These are phyloP conservation scores for Cutaneotrichosporon curvatum DNA, from an alignment of 1,284 basidiomycete species.

Conservation along the genomic window DNA sequence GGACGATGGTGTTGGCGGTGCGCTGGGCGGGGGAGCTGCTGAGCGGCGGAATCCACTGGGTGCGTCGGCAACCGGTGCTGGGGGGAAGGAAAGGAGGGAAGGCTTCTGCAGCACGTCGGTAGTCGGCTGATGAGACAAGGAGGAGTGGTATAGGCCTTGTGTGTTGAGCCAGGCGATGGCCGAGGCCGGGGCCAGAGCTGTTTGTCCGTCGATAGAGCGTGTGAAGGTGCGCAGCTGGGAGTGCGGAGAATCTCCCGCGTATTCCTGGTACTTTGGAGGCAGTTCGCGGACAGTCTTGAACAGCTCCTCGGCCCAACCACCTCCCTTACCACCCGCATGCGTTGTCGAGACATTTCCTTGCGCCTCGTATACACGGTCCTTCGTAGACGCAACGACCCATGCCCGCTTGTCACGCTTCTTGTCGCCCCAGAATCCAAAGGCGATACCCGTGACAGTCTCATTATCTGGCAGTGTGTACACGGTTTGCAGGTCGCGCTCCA, in stretches of 20 bases:
- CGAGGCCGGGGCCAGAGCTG: slow-evolving; percentile 52
- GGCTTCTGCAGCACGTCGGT: slow-evolving; percentile 33
- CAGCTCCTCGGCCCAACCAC: slow-evolving; percentile 63
- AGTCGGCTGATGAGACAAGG: slow-evolving; percentile 30
- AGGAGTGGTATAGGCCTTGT: slow-evolving; percentile 78
- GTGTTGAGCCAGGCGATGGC: slow-evolving; percentile 84
- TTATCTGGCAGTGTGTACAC: slow-evolving; percentile 73
- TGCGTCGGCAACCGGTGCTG: slow-evolving; percentile 54
- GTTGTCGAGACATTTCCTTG: slow-evolving; percentile 53
- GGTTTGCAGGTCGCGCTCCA: slow-evolving; percentile 60
- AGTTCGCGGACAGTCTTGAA: slow-evolving; percentile 67
- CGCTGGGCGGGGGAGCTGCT: slow-evolving; percentile 21
- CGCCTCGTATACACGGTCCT: slow-evolving; percentile 86
- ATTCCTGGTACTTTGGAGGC: slow-evolving; percentile 75
- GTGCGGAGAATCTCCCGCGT: slow-evolving; percentile 64
- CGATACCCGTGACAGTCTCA: slow-evolving; percentile 71
- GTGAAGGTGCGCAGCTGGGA: slow-evolving; percentile 74
- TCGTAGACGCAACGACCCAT: slow-evolving; percentile 73
- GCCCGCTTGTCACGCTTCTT: slow-evolving; percentile 24
- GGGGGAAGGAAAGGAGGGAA: slow-evolving; percentile 51
- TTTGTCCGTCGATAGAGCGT: slow-evolving; percentile 56
- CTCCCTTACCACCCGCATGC: slow-evolving; percentile 49
- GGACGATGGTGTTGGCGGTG: slow-evolving; percentile 55
- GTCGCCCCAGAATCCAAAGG: slow-evolving; percentile 58
- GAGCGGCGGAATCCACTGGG: slow-evolving; percentile 45